Percentiles rank a stretch among this genome's conserved stretches.
These are phyloP conservation scores for Cytospora chrysosperma DNA, from an alignment of 2,329 filamentous ascomycete species.

Conservation along the genomic window DNA sequence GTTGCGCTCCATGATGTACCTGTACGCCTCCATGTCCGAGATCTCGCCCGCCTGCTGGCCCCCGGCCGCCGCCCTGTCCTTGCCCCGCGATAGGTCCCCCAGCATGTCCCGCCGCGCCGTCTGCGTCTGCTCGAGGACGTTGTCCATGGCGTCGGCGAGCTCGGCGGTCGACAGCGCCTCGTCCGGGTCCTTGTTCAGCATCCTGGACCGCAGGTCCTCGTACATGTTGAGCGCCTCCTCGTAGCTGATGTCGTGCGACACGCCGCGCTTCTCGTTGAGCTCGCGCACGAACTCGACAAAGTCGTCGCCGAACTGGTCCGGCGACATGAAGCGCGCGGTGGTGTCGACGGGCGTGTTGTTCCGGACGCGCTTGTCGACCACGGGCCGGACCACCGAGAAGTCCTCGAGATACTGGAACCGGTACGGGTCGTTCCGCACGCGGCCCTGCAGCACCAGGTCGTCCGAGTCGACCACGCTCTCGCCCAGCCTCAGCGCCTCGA, in stretches of 20 bases:
- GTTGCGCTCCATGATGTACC: slow-evolving; percentile 38
- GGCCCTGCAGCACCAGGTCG: slow-evolving; percentile 73
- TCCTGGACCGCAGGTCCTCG: slow-evolving; percentile 43
- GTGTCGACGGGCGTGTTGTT: slow-evolving; percentile 52
- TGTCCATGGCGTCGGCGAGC: slow-evolving; percentile 22
- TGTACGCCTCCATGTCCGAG: slow-evolving; percentile 32
- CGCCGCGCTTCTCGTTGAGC: slow-evolving; percentile 37
- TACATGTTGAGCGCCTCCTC: slow-evolving; percentile 49
- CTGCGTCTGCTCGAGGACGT: slow-evolving; percentile 27
- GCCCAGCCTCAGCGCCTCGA: slow-evolving; percentile 77
- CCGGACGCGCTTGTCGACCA: slow-evolving; percentile 68
- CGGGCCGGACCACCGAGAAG: slow-evolving; percentile 72
- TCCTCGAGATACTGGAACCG: slow-evolving; percentile 77
- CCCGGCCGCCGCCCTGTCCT: neutral
- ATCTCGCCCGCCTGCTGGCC: slow-evolving; percentile 23
- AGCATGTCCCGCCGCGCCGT: slow-evolving; percentile 28
- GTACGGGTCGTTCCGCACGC: slow-evolving; percentile 70
- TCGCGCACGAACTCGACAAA: slow-evolving; percentile 49
- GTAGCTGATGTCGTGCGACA: slow-evolving; percentile 31
- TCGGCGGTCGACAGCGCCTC: slow-evolving; percentile 33
- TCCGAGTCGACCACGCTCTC: slow-evolving; percentile 72
- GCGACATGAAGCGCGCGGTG: slow-evolving; percentile 58
- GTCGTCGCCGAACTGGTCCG: slow-evolving; percentile 61
- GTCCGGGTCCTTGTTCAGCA: slow-evolving; percentile 30
- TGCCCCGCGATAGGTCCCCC: slow-evolving; percentile 25